Evolutionary conservation across 2,329 filamentous ascomycete genomes (phyloP), one percentile per base, ranked within the genome.

Genomic region (Septoria petroselini): DNA sequence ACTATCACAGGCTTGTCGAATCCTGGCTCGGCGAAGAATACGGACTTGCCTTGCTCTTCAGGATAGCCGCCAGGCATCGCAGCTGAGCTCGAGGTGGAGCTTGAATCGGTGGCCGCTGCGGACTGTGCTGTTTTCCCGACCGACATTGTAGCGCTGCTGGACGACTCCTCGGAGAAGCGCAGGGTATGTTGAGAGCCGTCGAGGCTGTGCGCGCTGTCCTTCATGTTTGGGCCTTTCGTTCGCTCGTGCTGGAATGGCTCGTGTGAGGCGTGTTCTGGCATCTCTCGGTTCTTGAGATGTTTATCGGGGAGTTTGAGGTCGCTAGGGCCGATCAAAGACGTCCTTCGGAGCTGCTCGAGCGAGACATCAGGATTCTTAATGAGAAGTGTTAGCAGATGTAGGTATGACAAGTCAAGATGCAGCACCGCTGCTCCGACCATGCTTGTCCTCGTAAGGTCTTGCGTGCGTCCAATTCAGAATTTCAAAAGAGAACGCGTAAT

Each of bases 301-400:
- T 54, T 48, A 12, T 49, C 53, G 4, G 62, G 63, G n/a, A 66
- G 31, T 29, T 61, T 61, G 30, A 68, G 53, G 25, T 67, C 62
- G 21, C 51, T 47, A 1, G 63, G 60, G 7, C 55, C 58, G 41
- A 68, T 54, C 14, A 76, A 61, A 2, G 73, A 76, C 29, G 67
- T 71, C 19, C 71, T 68, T 35, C 73, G 70, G 8, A 77, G 68
- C 52, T 73, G 60, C 52, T 76, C 74, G 52, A 77, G 73, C 58
- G 71, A 70, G 38, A 67, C 65, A 34, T 63, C 60, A 1, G 74
- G 74, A 48, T 77, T 68, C 74, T 76, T 68, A n/a, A 33, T 18
- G 7, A 25, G 45, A 48, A 30, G 15, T 17, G 49, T 58, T 55
- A 58, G 55, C 55, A 49, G 17, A 43, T 41, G 27, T 29, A 14